These are phyloP conservation scores for Uromyces viciae-fabae DNA, from an alignment of 1,284 basidiomycete species.

Conservation along the genomic window DNA sequence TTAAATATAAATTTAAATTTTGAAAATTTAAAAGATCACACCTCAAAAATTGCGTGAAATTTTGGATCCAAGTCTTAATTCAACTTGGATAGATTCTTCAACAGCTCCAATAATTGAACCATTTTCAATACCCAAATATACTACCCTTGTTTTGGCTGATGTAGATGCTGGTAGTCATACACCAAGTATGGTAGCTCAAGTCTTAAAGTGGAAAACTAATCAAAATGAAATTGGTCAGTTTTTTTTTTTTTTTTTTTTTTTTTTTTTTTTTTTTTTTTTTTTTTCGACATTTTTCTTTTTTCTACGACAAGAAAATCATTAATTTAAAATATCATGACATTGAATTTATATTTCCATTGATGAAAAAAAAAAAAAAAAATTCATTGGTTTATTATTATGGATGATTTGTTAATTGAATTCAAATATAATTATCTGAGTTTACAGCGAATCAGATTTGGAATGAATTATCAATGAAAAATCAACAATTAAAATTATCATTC, in stretches of 20 bases:
- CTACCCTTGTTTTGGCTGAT: conserved; percentile 80
- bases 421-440: no score
- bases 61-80: conserved; percentile 27
- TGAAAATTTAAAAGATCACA: conserved; percentile 23
- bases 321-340: no score
- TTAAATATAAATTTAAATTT: no score
- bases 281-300: no score
- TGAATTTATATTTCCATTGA: no score
- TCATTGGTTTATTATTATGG: not conserved
- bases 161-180: conserved; percentile 91
- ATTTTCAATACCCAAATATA: conserved; percentile 74
- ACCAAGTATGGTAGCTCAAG: conserved; percentile 81
- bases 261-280: no score
- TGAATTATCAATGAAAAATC: not conserved
- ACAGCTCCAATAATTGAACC: conserved; percentile 58
- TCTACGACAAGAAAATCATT: no score
- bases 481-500: conserved; percentile 19
- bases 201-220: conserved; percentile 76
- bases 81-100: conserved; percentile 5
- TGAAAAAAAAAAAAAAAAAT: not conserved
- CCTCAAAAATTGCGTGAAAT: not conserved
- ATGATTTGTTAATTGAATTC: no score
- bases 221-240: conserved; percentile 62
- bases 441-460: conserved; percentile 21
- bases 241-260: no score